Evolutionary conservation across 495 filamentous ascomycete species (phyloP).

Genomic region (Bryoglossum gracile): DNA sequence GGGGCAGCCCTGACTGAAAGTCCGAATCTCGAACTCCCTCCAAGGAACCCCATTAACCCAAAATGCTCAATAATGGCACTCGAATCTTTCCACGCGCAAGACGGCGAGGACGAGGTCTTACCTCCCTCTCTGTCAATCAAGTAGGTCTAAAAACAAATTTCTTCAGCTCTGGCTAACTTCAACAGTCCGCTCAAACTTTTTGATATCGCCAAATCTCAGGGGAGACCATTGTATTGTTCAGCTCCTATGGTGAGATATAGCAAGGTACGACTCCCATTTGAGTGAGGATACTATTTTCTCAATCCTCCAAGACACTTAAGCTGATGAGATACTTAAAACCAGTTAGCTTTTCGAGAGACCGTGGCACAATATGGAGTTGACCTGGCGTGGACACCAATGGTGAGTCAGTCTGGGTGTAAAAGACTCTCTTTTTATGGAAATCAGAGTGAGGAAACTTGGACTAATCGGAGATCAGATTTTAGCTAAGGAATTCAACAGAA

Average conservation of each 20-base stretch:
- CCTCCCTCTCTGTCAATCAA: too few species aligned
- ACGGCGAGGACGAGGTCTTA: too few species aligned
- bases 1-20: too few species aligned
- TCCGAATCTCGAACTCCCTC: too few species aligned
- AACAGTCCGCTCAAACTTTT: conserved; percentile 52
- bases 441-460: neutral
- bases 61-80: too few species aligned
- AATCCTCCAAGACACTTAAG: conserved; percentile 28
- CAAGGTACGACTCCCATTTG: conserved; percentile 31
- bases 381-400: conserved; percentile 62
- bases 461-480: too few species aligned
- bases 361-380: conserved; percentile 52
- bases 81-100: too few species aligned
- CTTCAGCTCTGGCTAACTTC: conserved; percentile 4
- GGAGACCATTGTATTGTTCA: conserved; percentile 46
- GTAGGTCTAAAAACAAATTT: too few species aligned
- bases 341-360: conserved; percentile 58
- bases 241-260: conserved; percentile 67
- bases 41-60: too few species aligned
- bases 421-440: neutral
- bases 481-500: conserved; percentile 63
- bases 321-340: neutral
- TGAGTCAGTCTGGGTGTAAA: conserved; percentile 9
- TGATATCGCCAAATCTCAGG: conserved; percentile 42
- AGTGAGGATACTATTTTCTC: neutral